Evolutionary conservation across 73 alveolate genomes (phyloP), one percentile per base, ranked within the genome.

Genomic region (Stentor roeselii): DNA sequence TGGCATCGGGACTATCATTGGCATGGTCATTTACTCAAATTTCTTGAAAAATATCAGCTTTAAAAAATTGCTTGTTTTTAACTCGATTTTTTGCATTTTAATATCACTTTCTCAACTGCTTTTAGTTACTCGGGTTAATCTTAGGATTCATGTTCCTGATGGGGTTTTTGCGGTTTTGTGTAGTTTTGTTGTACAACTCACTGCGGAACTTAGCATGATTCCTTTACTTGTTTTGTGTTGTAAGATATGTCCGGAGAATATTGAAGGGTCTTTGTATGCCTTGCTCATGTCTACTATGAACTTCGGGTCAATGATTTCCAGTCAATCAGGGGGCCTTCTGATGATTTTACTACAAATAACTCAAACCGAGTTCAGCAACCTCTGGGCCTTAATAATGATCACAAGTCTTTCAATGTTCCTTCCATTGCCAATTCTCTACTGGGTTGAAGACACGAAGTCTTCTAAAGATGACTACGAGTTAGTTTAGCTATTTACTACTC

Each of bases 241-340:
- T 37, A 87, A 89, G 58, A 86, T 94, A 83, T 92, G 96, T 35
- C 98, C 98, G 0, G 92, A 92, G 80, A 77, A 89, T 67, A 92
- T 94, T 39, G 98, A 94, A 86, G 98, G 96, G 38, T 77, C 95
- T 0, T 86, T 94, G 90, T 94, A 92, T 83, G 97, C 95, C 4
- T 61, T 92, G 34, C 84, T 94, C 27, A 83, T 92, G 92, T 90
- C 96, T 14, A 89, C 96, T 6, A 87, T 92, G 15, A 92, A 94
- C 60, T 84, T 93, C 39, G 97, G 96, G n/a, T 90, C 89, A 41
- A 42, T 94, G 42, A 80, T 94, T 6, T 85, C 95, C 3, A 76
- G 89, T 59, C 60, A 86, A 58, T 39, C 88, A 42, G 98, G 98
- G 32, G 98, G 95, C 15, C 27, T 86, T 2, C 90, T 94, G 0